Evolutionary conservation across 768 basidiomycete species (phyloP).

Genomic region (Rhizopogon vesiculosus): DNA sequence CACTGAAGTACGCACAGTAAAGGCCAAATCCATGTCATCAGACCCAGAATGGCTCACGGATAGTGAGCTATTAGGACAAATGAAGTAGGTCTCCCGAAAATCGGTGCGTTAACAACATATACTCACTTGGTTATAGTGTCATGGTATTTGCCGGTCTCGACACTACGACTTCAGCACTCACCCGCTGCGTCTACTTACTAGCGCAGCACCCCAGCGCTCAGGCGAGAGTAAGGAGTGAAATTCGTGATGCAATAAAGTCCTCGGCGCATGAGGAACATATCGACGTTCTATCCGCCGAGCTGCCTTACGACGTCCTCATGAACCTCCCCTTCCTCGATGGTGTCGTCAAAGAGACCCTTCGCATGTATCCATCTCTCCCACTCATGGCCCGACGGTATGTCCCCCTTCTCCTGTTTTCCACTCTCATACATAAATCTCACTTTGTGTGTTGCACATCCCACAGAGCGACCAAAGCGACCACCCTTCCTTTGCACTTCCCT

Average conservation of each 20-base stretch:
- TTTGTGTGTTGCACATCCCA: background rate
- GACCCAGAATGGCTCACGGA: constrained; percentile 35
- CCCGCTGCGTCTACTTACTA: constrained; percentile 32
- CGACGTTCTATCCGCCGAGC: constrained; percentile 7
- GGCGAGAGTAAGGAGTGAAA: constrained; percentile 32
- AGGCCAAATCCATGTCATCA: constrained; percentile 31
- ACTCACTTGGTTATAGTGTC: constrained; percentile 23
- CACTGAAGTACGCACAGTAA: constrained; percentile 19
- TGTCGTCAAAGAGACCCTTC: constrained; percentile 34
- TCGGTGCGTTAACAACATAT: background rate
- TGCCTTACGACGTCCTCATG: constrained; percentile 34
- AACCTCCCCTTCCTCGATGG: constrained; percentile 34
- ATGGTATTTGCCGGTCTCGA: constrained; percentile 41
- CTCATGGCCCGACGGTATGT: constrained; percentile 17
- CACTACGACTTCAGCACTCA: constrained; percentile 38
- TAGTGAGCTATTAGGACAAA: constrained; percentile 42
- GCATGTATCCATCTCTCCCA: constrained; percentile 26
- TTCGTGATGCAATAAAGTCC: constrained; percentile 16
- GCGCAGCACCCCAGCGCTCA: constrained; percentile 33
- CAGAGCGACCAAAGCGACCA: constrained; percentile 31
- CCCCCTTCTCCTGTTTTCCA: background rate
- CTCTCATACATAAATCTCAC: background rate
- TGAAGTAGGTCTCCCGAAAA: constrained; percentile 34
- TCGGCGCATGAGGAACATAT: background rate
- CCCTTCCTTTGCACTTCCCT: constrained; percentile 37